Percentiles rank a stretch among this genome's conserved stretches.
phyloP scores from a whole-genome alignment of 139 green algal species.

The Ettlia oleoabundans region DNA sequence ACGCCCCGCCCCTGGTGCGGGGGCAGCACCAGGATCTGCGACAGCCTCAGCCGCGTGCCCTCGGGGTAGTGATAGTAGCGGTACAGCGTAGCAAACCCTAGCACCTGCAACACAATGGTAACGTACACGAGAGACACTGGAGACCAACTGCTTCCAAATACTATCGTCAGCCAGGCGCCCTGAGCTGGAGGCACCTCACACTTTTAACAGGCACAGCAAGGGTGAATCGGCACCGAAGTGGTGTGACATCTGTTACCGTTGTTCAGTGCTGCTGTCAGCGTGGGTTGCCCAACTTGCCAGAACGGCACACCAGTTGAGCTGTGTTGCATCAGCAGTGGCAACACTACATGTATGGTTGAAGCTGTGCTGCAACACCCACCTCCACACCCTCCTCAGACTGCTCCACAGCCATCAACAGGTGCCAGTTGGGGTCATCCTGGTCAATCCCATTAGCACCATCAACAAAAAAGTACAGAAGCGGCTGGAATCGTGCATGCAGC shows the following conservation, averaged over 20 bases:
- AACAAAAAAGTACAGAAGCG: constrained; percentile 88
- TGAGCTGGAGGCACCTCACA: too few relatives aligned
- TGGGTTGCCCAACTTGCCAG: neutral
- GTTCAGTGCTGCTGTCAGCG: neutral
- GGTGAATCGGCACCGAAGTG: neutral
- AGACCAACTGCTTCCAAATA: too few relatives aligned
- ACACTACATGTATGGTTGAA: too few relatives aligned
- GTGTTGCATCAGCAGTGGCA: too few relatives aligned
- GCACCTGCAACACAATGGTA: neutral
- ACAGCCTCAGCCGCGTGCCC: constrained; percentile 70
- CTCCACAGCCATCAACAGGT: constrained; percentile 70
- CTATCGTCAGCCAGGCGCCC: too few relatives aligned
- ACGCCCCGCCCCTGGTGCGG: constrained; percentile 73
- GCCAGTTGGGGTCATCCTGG: constrained; percentile 72
- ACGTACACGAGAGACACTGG: too few relatives aligned
- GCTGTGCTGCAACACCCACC: too few relatives aligned
- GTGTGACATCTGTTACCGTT: too few relatives aligned
- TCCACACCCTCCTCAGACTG: constrained; percentile 12
- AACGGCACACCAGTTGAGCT: too few relatives aligned
- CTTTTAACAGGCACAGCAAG: too few relatives aligned
- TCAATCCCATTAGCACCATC: constrained; percentile 84
- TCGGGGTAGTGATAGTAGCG: constrained; percentile 84
- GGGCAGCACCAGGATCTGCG: constrained; percentile 85
- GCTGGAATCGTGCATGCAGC: constrained; percentile 79
- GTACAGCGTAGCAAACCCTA: constrained; percentile 81